Conservation (phyloP, 2,329 filamentous ascomycete genomes). For the Xylariaceae sp. region DNA sequence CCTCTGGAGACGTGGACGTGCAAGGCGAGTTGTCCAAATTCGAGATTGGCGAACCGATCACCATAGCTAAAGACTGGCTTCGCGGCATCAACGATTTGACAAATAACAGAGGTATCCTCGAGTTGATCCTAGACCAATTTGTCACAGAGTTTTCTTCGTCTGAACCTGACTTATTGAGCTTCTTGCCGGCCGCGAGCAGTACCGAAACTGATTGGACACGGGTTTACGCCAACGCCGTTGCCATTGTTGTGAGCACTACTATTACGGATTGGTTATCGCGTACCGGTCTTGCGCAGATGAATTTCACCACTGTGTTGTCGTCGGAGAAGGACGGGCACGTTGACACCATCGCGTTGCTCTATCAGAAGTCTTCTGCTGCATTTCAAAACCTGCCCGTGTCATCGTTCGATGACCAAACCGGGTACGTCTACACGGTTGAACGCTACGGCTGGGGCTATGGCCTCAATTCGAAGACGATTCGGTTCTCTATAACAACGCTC, state of each 20-base stretch:
- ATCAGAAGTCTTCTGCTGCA: neutral
- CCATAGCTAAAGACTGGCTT: constrained; percentile 4
- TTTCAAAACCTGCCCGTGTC: neutral
- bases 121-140: neutral
- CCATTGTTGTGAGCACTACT: constrained; percentile 4
- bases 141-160: neutral
- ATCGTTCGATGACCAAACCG: constrained; percentile 1
- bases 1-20: neutral
- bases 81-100: neutral
- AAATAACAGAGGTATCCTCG: neutral
- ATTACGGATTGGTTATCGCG: constrained; percentile 11
- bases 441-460: constrained; percentile 12
- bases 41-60: constrained; percentile 2
- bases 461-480: neutral
- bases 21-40: neutral
- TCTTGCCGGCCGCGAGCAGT: neutral
- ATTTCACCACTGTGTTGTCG: constrained; percentile 4
- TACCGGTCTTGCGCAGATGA: neutral
- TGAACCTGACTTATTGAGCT: neutral
- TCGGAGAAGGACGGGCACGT: neutral
- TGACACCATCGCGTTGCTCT: neutral
- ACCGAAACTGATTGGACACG: neutral
- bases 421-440: neutral
- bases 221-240: neutral
- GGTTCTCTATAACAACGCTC: constrained; percentile 10